Percentiles rank a stretch among this genome's conserved stretches.
Evolutionary conservation across 305 asterid species (phyloP).

Genomic region (Fraxinus velutina): DNA sequence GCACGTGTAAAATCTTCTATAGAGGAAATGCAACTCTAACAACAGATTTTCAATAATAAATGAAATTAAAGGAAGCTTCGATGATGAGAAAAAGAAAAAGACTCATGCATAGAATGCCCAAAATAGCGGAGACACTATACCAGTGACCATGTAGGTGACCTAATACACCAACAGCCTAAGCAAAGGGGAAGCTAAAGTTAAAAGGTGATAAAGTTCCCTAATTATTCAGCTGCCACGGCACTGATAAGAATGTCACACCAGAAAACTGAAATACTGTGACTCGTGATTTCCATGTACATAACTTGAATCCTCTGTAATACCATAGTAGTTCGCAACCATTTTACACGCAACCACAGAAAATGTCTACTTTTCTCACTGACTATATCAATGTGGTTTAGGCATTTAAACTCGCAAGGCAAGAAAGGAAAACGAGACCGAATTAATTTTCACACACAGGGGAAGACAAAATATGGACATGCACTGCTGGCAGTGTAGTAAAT

Average conservation of each 20-base stretch:
- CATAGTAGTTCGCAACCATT: not conserved
- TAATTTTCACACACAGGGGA: not conserved
- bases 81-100: not conserved
- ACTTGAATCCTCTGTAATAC: not conserved
- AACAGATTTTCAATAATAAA: conserved; percentile 5
- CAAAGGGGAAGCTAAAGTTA: not conserved
- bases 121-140: not conserved
- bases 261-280: not conserved
- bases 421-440: not conserved
- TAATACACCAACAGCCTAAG: not conserved
- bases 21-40: not conserved
- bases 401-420: conserved; percentile 1
- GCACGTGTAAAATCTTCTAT: not conserved
- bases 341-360: not conserved
- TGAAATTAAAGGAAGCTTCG: not conserved
- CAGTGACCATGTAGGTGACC: not conserved
- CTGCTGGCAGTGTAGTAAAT: not conserved
- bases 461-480: not conserved
- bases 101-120: not conserved
- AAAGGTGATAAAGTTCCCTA: not conserved
- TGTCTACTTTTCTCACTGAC: conserved; percentile 1
- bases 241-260: not conserved
- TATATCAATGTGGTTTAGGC: not conserved
- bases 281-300: not conserved
- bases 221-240: not conserved